Conservation (phyloP, 257 asterid genomes). For the Petunia axillaris region DNA sequence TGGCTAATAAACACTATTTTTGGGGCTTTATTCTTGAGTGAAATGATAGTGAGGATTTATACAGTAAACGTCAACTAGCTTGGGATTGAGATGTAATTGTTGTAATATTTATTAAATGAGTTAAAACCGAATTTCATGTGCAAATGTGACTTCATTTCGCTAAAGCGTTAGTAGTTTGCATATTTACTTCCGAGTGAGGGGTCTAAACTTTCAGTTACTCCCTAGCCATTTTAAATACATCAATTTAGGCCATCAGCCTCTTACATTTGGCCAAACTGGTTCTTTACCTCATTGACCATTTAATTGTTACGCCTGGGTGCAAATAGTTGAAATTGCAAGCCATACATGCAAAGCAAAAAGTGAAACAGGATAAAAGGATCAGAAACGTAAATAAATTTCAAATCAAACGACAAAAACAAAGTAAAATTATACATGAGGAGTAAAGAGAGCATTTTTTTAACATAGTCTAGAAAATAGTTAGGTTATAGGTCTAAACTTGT, state of each 20-base stretch:
- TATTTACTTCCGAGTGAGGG: neutral
- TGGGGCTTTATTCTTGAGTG: neutral
- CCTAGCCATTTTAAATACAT: neutral
- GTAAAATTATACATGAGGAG: too few species aligned
- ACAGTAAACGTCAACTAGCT: neutral
- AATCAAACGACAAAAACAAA: neutral
- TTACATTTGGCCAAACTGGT: neutral
- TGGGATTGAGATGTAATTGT: neutral
- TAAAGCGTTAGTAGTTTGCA: neutral
- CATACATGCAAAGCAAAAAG: neutral
- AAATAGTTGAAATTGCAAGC: neutral
- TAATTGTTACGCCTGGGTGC: neutral
- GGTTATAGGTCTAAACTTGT: too few species aligned
- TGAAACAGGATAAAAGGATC: neutral
- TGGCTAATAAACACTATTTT: neutral
- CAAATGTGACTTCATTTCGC: neutral
- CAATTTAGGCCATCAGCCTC: neutral
- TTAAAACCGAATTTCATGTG: neutral
- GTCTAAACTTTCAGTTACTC: neutral
- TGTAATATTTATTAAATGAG: neutral
- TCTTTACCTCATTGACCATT: neutral
- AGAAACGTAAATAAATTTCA: neutral
- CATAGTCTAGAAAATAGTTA: too few species aligned
- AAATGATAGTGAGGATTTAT: neutral
- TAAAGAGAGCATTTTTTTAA: too few species aligned